Evolutionary conservation across 805 yeast genomes (phyloP).

Genomic region (Barnettozyma vustinii): DNA sequence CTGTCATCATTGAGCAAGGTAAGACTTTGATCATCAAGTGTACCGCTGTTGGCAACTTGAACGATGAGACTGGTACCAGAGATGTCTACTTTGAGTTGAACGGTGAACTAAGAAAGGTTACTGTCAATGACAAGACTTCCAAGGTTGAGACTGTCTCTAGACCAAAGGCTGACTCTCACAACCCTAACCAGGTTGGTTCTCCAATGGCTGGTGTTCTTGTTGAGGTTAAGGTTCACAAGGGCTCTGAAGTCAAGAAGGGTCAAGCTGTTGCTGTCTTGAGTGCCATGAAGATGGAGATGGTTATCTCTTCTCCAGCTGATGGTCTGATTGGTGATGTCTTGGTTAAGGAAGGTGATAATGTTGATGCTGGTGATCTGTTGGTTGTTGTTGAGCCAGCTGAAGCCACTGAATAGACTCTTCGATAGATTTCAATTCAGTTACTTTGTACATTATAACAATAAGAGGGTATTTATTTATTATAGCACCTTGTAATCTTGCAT

Average conservation of each 20-base stretch:
- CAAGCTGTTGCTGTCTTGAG: conserved; percentile 89
- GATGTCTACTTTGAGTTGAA: conserved; percentile 97
- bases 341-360: conserved; percentile 89
- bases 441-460: not conserved
- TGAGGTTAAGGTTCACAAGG: conserved; percentile 87
- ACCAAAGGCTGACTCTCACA: conserved; percentile 84
- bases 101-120: conserved; percentile 96
- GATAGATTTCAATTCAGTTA: not conserved
- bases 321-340: conserved; percentile 77
- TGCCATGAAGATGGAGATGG: conserved; percentile 99
- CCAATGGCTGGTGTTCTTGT: conserved; percentile 99
- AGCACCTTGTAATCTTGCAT: not conserved
- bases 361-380: conserved; percentile 89
- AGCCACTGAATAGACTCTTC: not conserved
- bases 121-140: conserved; percentile 82
- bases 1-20: conserved; percentile 90
- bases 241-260: conserved; percentile 90
- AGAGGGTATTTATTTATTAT: not conserved
- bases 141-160: conserved; percentile 81
- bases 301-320: conserved; percentile 82
- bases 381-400: conserved; percentile 35
- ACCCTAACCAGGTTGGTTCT: conserved; percentile 91
- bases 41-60: conserved; percentile 88
- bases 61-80: conserved; percentile 80
- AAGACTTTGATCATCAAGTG: conserved; percentile 86